These are phyloP conservation scores for Brassica cretica DNA, from an alignment of 345 rosid species.

Conservation along the genomic window DNA sequence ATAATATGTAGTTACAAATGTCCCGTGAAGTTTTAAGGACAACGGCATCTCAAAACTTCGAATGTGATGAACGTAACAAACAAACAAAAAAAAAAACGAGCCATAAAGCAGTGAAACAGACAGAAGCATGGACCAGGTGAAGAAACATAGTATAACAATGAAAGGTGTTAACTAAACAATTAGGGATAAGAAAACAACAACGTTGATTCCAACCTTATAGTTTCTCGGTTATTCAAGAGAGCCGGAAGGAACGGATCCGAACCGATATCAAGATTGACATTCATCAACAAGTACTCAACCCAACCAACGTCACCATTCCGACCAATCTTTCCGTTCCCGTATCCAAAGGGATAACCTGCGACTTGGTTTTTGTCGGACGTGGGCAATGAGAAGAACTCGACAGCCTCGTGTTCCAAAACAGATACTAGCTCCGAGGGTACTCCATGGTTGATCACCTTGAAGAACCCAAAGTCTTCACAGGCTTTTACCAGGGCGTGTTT, in stretches of 20 bases:
- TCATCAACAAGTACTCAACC: slow-evolving; percentile 71
- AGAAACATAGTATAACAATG: neutral
- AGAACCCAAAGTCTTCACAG: slow-evolving; percentile 72
- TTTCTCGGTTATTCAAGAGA: slow-evolving; percentile 40
- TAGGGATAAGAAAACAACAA: neutral
- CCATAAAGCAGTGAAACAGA: neutral
- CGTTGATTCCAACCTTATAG: slow-evolving; percentile 47
- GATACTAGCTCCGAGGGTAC: slow-evolving; percentile 53
- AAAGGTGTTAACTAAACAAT: neutral
- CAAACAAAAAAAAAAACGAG: neutral
- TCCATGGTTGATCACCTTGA: slow-evolving; percentile 80
- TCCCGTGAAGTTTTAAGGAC: too few species aligned
- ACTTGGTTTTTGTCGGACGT: slow-evolving; percentile 55
- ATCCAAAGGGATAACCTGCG: slow-evolving; percentile 70
- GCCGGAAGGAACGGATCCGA: slow-evolving; percentile 29
- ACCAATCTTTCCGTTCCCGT: slow-evolving; percentile 70
- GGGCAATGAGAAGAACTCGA: slow-evolving; percentile 61
- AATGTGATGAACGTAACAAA: neutral
- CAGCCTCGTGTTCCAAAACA: slow-evolving; percentile 55
- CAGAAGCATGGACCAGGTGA: neutral
- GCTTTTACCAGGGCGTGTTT: slow-evolving; percentile 47
- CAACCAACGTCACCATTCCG: slow-evolving; percentile 75
- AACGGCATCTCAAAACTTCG: too few species aligned
- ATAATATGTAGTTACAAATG: too few species aligned
- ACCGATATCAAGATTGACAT: slow-evolving; percentile 40